These are phyloP conservation scores for Leccinum olivaceopallidum DNA, from an alignment of 768 basidiomycete species.

Conservation along the genomic window DNA sequence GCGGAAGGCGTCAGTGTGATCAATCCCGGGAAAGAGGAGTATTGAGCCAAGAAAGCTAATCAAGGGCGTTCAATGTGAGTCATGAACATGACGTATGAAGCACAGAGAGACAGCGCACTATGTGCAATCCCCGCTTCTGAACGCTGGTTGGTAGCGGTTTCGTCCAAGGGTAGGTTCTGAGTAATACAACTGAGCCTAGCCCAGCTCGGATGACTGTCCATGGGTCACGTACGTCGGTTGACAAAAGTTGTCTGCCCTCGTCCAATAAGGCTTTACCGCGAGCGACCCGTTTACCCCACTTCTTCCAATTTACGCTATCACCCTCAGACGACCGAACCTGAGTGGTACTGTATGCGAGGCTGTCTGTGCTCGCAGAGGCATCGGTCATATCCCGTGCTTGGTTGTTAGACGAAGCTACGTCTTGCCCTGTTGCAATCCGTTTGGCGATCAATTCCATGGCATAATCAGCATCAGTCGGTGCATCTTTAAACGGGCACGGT, in stretches of 20 bases:
- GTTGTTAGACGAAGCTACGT: constrained; percentile 31
- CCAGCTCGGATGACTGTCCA: constrained; percentile 13
- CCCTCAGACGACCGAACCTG: constrained; percentile 8
- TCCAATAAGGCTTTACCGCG: constrained; percentile 45
- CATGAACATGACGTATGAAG: background rate
- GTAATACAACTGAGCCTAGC: background rate
- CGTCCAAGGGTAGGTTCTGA: constrained; percentile 2
- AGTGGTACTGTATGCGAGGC: background rate
- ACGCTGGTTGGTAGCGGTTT: background rate
- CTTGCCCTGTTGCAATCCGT: constrained; percentile 56
- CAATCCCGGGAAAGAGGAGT: constrained; percentile 53
- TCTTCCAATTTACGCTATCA: constrained; percentile 51
- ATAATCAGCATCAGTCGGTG: constrained; percentile 68
- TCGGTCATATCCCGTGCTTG: constrained; percentile 18
- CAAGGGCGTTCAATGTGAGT: constrained; percentile 3
- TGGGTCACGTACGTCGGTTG: constrained; percentile 34
- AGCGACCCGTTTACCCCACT: constrained; percentile 51
- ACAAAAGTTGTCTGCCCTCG: constrained; percentile 43
- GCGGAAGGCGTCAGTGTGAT: constrained; percentile 53
- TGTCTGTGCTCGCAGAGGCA: constrained; percentile 15
- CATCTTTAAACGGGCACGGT: constrained; percentile 48
- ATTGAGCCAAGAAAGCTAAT: constrained; percentile 62
- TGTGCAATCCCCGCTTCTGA: constrained; percentile 27
- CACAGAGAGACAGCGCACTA: constrained; percentile 30
- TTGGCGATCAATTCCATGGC: constrained; percentile 69